These are phyloP conservation scores for Lecanicillium sp. DNA, from an alignment of 2,329 filamentous ascomycete genomes.

Conservation along the genomic window DNA sequence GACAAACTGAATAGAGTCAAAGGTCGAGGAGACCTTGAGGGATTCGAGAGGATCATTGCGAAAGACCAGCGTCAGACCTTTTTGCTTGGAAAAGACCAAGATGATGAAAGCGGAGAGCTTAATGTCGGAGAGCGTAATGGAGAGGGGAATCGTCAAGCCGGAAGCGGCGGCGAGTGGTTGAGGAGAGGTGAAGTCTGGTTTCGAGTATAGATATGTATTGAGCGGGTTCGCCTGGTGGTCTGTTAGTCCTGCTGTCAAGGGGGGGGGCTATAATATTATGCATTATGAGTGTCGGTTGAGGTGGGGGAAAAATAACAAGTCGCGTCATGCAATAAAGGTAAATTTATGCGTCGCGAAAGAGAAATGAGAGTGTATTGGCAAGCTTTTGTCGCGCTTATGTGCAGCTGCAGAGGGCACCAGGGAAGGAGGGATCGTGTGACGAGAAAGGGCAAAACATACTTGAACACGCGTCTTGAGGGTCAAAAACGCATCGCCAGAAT, in stretches of 20 bases:
- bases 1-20: slow-evolving; percentile 97
- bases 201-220: slow-evolving; percentile 89
- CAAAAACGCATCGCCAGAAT: slow-evolving; percentile 88
- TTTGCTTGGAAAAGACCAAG: slow-evolving; percentile 93
- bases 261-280: background rate
- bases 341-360: too few relatives aligned
- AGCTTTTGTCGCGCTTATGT: too few relatives aligned
- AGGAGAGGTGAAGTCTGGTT: slow-evolving; percentile 86
- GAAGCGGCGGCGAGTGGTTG: slow-evolving; percentile 85
- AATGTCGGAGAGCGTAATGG: slow-evolving; percentile 93
- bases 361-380: too few relatives aligned
- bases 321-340: too few relatives aligned
- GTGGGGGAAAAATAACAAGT: too few relatives aligned
- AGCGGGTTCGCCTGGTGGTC: slow-evolving; percentile 73
- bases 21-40: slow-evolving; percentile 95
- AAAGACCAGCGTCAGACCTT: slow-evolving; percentile 93
- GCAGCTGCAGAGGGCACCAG: too few relatives aligned
- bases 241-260: slow-evolving; percentile 6
- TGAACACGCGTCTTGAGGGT: slow-evolving; percentile 94
- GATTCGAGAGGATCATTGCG: slow-evolving; percentile 97
- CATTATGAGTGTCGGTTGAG: background rate
- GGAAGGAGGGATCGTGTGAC: slow-evolving; percentile 9
- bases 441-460: slow-evolving; percentile 37
- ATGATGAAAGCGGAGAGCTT: slow-evolving; percentile 96
- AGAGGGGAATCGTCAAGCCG: slow-evolving; percentile 91